Evolutionary conservation across 345 rosid genomes (phyloP), one percentile per base, ranked within the genome.

Genomic region (Noccaea caerulescens): DNA sequence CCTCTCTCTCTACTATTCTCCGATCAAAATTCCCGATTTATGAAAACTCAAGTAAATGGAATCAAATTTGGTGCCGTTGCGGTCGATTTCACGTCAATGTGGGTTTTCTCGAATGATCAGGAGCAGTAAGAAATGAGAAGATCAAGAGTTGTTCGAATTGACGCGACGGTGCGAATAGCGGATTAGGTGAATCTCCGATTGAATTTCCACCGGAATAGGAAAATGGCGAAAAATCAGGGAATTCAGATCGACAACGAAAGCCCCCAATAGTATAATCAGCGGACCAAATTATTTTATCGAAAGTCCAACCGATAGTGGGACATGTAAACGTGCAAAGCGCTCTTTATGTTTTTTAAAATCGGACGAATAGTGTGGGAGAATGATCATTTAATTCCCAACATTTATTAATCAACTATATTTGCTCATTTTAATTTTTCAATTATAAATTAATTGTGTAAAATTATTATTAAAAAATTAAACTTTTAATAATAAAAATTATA

Each of bases 111-210:
- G 1, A 4, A 45, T 46, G 60, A 30, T 54, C 23, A 50, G 44
- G 6, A 4, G 41, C 41, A 14, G 18, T 36, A 36, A 50, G 43
- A 54, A 8, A 3, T 20, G 23, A 49, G 1, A 52, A 46, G 58
- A 64, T 55, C 23, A 49, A 54, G 23, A 9, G 23, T 43, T 23
- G 4, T 32, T 63, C 42, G 32, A 53, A 41, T 42, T 8, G 10
- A 54, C 23, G 52, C 63, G 64, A 69, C 46, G 53, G 45, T 0
- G 25, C 1, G 44, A 61, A 37, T 34, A 44, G 45, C 3, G 16
- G 38, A 63, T 43, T 25, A 11, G 52, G 46, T 63, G 13, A 62
- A 61, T 52, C 62, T 63, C 71, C n/a, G 63, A 57, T 64, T 53
- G n/a, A 45, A 27, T 39, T 36, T 14, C 55, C 66, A 23, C 73